Conservation (phyloP, 345 rosid species). For the Clarkia xantiana region DNA sequence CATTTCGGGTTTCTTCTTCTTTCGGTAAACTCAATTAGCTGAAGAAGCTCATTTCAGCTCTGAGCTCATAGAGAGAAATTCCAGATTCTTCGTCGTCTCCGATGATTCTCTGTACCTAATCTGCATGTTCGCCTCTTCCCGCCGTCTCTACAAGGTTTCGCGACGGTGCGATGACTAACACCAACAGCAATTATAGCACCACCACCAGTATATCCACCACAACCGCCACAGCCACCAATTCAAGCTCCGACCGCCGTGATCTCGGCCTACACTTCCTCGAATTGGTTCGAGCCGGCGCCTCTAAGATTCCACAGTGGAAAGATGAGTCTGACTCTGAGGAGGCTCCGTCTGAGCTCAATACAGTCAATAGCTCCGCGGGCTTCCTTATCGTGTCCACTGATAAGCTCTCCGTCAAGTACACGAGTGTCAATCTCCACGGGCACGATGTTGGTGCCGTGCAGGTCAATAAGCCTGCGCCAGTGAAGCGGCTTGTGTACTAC, state of each 20-base stretch:
- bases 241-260: conserved; percentile 16
- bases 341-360: conserved; percentile 71
- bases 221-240: neutral
- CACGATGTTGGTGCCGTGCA: conserved; percentile 86
- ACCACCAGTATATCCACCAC: neutral
- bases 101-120: neutral
- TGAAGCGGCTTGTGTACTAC: conserved; percentile 60
- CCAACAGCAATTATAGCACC: conserved; percentile 3
- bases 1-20: too few species aligned
- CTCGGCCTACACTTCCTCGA: conserved; percentile 40
- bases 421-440: conserved; percentile 44
- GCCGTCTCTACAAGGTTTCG: neutral
- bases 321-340: conserved; percentile 44
- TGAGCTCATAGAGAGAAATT: too few species aligned
- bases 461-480: conserved; percentile 69
- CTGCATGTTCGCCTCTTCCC: neutral
- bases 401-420: conserved; percentile 68
- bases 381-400: conserved; percentile 66
- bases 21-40: too few species aligned
- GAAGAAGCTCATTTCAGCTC: too few species aligned
- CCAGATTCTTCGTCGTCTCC: neutral
- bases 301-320: conserved; percentile 1
- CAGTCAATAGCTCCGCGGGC: conserved; percentile 77
- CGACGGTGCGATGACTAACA: neutral
- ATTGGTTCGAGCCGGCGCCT: conserved; percentile 20